phyloP scores from a whole-genome alignment of 805 yeast genomes.

The Saccharomyces mikatae region DNA sequence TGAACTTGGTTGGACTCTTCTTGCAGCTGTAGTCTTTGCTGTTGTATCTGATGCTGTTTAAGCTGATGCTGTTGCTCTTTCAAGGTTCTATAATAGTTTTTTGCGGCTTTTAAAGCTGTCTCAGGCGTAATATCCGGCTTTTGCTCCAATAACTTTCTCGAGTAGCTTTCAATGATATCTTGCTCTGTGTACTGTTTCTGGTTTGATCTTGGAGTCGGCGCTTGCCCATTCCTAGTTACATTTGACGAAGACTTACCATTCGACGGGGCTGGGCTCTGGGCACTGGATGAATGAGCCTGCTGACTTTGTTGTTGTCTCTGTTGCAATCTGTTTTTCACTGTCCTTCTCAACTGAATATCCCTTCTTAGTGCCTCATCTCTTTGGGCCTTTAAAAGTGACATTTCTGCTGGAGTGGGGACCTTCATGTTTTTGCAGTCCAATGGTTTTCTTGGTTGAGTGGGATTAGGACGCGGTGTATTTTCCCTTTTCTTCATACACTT shows the following conservation, averaged over 20 bases:
- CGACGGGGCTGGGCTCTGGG: constrained; percentile 2
- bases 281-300: constrained; percentile 10
- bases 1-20: constrained; percentile 3
- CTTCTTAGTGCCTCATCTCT: constrained; percentile 81
- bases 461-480: constrained; percentile 54
- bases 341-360: constrained; percentile 32
- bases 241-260: background rate
- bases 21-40: constrained; percentile 13
- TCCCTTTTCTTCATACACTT: constrained; percentile 87
- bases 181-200: constrained; percentile 21
- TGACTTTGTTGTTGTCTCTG: constrained; percentile 20
- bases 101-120: constrained; percentile 29
- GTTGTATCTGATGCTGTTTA: constrained; percentile 24
- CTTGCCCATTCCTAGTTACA: constrained; percentile 2
- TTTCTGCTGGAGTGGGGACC: constrained; percentile 75
- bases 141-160: constrained; percentile 25
- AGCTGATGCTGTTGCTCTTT: constrained; percentile 21
- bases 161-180: constrained; percentile 27
- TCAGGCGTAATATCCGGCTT: constrained; percentile 28
- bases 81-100: constrained; percentile 21
- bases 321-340: constrained; percentile 25
- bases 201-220: constrained; percentile 9
- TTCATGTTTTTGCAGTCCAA: constrained; percentile 38
- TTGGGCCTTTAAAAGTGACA: constrained; percentile 74
- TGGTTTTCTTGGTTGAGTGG: constrained; percentile 35